Conservation (phyloP, 1,139 yeast species). For the Debaryomyces psychrophilus region DNA sequence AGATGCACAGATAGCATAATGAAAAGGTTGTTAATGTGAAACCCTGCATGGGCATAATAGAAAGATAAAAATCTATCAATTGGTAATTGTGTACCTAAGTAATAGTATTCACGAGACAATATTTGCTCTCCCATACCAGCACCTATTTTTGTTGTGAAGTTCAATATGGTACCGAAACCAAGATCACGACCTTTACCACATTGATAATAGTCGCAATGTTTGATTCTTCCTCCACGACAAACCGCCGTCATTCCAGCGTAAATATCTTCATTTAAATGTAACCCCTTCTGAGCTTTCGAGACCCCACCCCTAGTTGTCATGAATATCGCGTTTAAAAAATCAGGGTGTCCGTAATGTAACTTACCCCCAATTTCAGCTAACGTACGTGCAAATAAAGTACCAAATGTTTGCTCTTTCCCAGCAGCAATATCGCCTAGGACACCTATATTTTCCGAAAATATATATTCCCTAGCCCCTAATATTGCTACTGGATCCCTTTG, state of each 20-base stretch:
- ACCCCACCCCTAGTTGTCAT: conserved; percentile 62
- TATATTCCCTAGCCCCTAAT: conserved; percentile 57
- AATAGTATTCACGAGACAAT: conserved; percentile 55
- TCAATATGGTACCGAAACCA: conserved; percentile 56
- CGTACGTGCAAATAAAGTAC: conserved; percentile 58
- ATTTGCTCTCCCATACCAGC: conserved; percentile 65
- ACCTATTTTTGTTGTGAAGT: conserved; percentile 58
- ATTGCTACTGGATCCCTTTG: conserved; percentile 49
- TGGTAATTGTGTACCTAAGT: conserved; percentile 51
- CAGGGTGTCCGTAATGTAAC: conserved; percentile 61
- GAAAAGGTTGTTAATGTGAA: conserved; percentile 55
- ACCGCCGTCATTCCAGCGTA: conserved; percentile 60
- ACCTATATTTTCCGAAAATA: conserved; percentile 57
- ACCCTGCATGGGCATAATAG: conserved; percentile 61
- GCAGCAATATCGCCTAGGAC: conserved; percentile 60
- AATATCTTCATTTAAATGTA: conserved; percentile 58
- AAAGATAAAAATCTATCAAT: conserved; percentile 55
- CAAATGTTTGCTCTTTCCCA: conserved; percentile 61
- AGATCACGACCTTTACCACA: conserved; percentile 62
- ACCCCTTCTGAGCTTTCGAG: conserved; percentile 57
- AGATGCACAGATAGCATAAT: conserved; percentile 52
- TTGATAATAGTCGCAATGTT: conserved; percentile 59
- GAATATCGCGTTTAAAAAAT: conserved; percentile 50
- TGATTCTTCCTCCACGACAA: conserved; percentile 55
- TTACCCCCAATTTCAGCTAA: conserved; percentile 59